Evolutionary conservation across 768 basidiomycete species (phyloP), one percentile per base, ranked within the genome.

Genomic region (Sistotremastrum suecicum): DNA sequence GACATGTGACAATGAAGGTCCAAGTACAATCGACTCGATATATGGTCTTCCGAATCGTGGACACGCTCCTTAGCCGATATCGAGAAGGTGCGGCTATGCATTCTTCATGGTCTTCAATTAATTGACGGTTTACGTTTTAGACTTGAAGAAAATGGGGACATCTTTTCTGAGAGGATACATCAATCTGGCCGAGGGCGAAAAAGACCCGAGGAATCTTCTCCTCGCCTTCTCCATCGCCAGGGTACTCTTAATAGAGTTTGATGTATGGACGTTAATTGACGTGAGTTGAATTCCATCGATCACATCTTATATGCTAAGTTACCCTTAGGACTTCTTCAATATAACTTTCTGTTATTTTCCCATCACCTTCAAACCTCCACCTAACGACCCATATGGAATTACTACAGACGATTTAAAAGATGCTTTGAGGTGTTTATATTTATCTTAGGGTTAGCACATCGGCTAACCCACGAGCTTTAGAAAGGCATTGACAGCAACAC

Each of bases 321-420:
- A n/a, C 39, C 12, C 32, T 5, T 53, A 97, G 90, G 75, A 81
- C 43, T 67, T 98, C 41, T 98, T 94, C 65, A 88, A 97, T 55
- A 80, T 97, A 58, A 85, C 82, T 0, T 98, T 92, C 61, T 98
- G 95, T 60, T 99, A 99, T 61, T 99, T 97, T 64, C 95, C 95
- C 0, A 98, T 99, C 46, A 88, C 90, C 0, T 99, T 95, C 66
- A 75, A 84, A 48, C 90, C 94, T 6, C 89, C 92, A 11, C 83
- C 89, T 1, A 81, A 90, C 53, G 91, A 98, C 57, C 90, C 89
- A 11, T 91, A 94, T 59, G 83, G 84, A 3, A 92, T 99, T 48
- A 84, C 81, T 3, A 69, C 85, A 0, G 87, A 92, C 33, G 86
- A 98, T 57, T 72, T 99, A 20, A 83, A 83, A 54, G 52, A 58